Base-by-base conservation (phyloP, 2,329 filamentous ascomycete genomes). In the Alternaria brassicicola region DNA sequence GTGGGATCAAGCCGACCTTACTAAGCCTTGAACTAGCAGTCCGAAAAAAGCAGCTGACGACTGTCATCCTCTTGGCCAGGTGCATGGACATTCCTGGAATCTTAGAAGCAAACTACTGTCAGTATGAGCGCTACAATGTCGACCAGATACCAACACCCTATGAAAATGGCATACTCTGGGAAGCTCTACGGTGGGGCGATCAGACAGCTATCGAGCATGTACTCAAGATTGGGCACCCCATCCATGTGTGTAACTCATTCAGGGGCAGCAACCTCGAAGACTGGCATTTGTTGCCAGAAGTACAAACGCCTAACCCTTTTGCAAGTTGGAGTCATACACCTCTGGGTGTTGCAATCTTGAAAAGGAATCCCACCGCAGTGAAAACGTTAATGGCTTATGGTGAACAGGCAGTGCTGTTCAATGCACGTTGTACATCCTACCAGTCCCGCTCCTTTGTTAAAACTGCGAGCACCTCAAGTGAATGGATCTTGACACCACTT, bases 341-440 rank as follows among this genome's bases (percentile, higher is more conserved):
- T 15, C 26, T 45, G 0, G 15, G 42, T 6, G 26, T 17, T 7
- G 42, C 26, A 0, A 45, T 45, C 1, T 3, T 45, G 17, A 13
- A 8, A 19, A 7, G 10, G 0, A 30, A 45, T 4, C 8, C 0
- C 2, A 8, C 10, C 0, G 26, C 3, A 8, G 3, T 15, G 6
- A 6, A 13, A 5, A 0, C 1, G 7, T 8, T 45, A n/a, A 19
- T 28, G 3, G 25, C 41, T 6, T 4, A 8, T 13, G 41, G 41
- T 19, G 4, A 2, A 10, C 13, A 42, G 6, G 2, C 33, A 17
- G 33, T 17, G 1, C 13, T 4, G 0, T 17, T 35, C n/a, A 17
- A 3, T 1, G 6, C 7, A 9, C 33, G 8, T 7, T 2, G 6
- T 10, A 30, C 28, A 8, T 30, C 28, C 9, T 10, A 30, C 28